Evolutionary conservation across 345 rosid genomes (phyloP).

Genomic region (Dipteronia sinensis): DNA sequence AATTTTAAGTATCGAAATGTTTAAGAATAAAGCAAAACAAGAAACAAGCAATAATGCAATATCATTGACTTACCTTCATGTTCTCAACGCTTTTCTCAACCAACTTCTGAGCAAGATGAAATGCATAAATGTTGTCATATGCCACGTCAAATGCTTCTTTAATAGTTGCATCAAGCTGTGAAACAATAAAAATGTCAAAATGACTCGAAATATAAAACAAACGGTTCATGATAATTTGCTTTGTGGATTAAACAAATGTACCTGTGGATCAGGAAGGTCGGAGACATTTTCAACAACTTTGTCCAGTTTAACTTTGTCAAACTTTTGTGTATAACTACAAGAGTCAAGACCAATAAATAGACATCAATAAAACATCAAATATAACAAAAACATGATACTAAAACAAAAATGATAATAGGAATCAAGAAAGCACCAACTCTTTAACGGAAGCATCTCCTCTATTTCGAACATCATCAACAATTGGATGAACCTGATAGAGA

Average conservation of each 20-base stretch:
- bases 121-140: slow-evolving; percentile 77
- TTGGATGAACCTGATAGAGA: slow-evolving; percentile 60
- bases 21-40: slow-evolving; percentile 1
- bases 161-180: slow-evolving; percentile 61
- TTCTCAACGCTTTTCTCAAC: slow-evolving; percentile 66
- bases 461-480: slow-evolving; percentile 71
- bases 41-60: not conserved
- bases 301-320: slow-evolving; percentile 72
- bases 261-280: slow-evolving; percentile 75
- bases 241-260: slow-evolving; percentile 7
- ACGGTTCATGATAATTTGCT: not conserved
- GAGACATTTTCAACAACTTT: slow-evolving; percentile 62
- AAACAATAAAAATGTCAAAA: slow-evolving; percentile 4
- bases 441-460: slow-evolving; percentile 85
- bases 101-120: slow-evolving; percentile 84
- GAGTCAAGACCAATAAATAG: not conserved
- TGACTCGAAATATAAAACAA: not conserved
- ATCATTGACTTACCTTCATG: slow-evolving; percentile 63
- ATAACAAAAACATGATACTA: not conserved
- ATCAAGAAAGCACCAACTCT: slow-evolving; percentile 49
- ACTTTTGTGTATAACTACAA: slow-evolving; percentile 73
- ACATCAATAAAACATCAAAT: not conserved
- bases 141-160: slow-evolving; percentile 92
- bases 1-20: slow-evolving; percentile 7
- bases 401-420: not conserved